Evolutionary conservation across 2,329 filamentous ascomycete genomes (phyloP).

Genomic region (Colletotrichum somersetense): DNA sequence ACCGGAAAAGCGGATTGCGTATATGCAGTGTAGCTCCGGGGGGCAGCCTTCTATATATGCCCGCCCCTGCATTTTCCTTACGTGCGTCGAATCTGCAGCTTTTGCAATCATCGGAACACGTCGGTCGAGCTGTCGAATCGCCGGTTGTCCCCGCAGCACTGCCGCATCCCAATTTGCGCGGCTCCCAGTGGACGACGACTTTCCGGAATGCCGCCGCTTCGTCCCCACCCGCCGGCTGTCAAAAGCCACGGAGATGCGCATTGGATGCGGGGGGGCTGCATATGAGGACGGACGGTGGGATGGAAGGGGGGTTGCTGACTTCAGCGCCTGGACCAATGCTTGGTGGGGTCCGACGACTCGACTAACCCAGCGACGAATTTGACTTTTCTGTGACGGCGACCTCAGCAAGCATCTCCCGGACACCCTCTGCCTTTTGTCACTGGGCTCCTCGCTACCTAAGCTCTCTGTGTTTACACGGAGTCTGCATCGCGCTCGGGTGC

Average conservation of each 20-base stretch:
- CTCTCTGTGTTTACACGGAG: not conserved
- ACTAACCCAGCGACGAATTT: not conserved
- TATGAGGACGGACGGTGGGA: slow-evolving; percentile 4
- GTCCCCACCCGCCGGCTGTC: slow-evolving; percentile 19
- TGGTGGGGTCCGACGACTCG: slow-evolving; percentile 25
- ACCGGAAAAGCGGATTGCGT: slow-evolving; percentile 7
- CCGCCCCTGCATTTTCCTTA: not conserved
- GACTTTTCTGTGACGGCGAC: not conserved
- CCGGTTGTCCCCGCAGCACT: slow-evolving; percentile 1
- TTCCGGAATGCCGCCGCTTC: slow-evolving; percentile 4
- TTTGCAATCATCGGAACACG: slow-evolving; percentile 15
- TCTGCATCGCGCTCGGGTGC: not conserved
- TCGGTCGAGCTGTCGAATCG: slow-evolving; percentile 1
- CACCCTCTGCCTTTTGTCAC: not conserved
- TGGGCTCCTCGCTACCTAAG: not conserved
- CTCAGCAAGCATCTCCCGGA: slow-evolving; percentile 13
- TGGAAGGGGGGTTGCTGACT: slow-evolving; percentile 6
- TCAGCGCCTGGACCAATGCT: slow-evolving; percentile 14
- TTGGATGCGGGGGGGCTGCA: slow-evolving; percentile 29
- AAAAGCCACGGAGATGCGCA: not conserved
- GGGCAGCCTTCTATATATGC: slow-evolving; percentile 11
- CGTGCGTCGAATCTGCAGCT: slow-evolving; percentile 18
- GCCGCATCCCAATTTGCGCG: not conserved
- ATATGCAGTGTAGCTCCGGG: slow-evolving; percentile 24
- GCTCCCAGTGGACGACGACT: not conserved